Base-by-base conservation (phyloP, 805 yeast genomes). In the Teunomyces stri region DNA sequence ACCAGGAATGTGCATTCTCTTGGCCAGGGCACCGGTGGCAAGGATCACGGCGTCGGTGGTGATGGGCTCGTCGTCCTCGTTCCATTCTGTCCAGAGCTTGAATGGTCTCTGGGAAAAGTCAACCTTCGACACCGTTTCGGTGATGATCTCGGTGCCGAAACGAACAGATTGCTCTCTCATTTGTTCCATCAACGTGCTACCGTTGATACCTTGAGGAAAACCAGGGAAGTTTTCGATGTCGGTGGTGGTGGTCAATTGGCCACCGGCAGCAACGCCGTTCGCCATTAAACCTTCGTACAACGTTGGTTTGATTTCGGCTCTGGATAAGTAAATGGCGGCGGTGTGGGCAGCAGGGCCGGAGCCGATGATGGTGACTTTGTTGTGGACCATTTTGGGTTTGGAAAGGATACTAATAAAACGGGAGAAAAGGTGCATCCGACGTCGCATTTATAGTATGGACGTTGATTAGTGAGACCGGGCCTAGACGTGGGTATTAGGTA, bases 301-400 rank as follows among this genome's bases (percentile, higher is more conserved):
- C 27, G 87, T 84, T 20, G 99, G 97, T 70, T 87, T 84, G 64
- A 90, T 82, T 77, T 94, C 99, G 37, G 99, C 99, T 71, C 99
- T 85, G 27, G 98, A 85, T 46, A 94, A 77, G 70, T 94, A 94
- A 68, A 94, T 89, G 55, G 99, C 99, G 44, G 99, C 99, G 38
- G 99, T 94, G 79, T 94, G 97, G 47, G 97, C 99, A 48, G 99
- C 99, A 48, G 99, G 99, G 59, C 99, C 99, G 46, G 97, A 91
- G 39, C 99, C 98, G 51, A 89, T 84, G 61, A 89, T 86, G 28
- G 94, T 87, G 51, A 87, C 95, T 75, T 77, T 81, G 73, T 88
- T 82, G 68, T 87, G 95, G 61, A 80, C 86, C 91, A 85, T 85
- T 80, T 78, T 37, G 29, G 15, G 40, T 37, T 37, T 37, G 40